Base-by-base conservation (phyloP, 1,284 basidiomycete genomes). In the Fereydounia khargensis region DNA sequence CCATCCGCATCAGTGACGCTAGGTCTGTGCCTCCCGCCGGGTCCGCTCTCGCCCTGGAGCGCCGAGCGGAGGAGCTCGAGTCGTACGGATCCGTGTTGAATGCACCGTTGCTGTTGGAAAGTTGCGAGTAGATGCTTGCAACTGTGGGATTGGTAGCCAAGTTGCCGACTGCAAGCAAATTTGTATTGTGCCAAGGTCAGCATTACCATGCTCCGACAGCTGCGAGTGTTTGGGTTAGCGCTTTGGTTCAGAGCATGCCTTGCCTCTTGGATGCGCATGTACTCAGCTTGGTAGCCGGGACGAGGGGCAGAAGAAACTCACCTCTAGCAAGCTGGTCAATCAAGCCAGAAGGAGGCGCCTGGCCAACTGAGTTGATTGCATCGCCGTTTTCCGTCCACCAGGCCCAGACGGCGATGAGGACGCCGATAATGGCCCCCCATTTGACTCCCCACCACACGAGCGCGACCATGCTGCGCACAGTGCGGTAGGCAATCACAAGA, bases 381-480 rank as follows among this genome's bases (percentile, higher is more conserved):
- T 57, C 60, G 8, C 47, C 42, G 16, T 58, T 56, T 19, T 61
- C 62, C 6, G 48, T 57, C 57, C 58, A 68, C 58, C 62, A 65
- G 9, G 63, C 59, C 55, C 60, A 68, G 5, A 68, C 17, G 13
- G 65, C 65, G 21, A 68, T 59, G 32, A 47, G 34, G 10, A 35
- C 50, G 11, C 63, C 63, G 13, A 68, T 42, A 32, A 68, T 57
- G 16, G 57, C 58, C 13, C 65, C 65, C 59, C 63, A 68, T 39
- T 65, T 68, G 59, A 68, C 52, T 5, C 58, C 59, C 27, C 48
- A 68, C 60, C 59, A 63, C 4, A 51, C 59, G 3, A 68, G 34
- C 3, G 39, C 27, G 24, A 68, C 17, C 43, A 60, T 59, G 19
- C 40, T 51, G 11, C 63, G 39, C 14, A 60, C 47, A 14, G 62